These are phyloP conservation scores for Deuterostichococcus epilithicus DNA, from an alignment of 139 green algal species.

Conservation along the genomic window DNA sequence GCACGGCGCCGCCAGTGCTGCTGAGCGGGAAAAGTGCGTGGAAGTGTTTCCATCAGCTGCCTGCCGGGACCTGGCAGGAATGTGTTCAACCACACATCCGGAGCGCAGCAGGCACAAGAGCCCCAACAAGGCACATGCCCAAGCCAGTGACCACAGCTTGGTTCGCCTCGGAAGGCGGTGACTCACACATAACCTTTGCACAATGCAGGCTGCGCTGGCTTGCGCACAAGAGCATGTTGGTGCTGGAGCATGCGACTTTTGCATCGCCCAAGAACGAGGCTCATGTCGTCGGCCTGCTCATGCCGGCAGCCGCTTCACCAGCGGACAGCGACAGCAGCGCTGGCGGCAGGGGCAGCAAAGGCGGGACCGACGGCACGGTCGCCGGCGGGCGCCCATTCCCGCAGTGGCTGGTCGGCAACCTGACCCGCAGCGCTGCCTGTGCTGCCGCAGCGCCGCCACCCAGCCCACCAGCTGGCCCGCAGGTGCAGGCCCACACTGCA, in stretches of 20 bases:
- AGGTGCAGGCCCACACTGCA: too few species aligned
- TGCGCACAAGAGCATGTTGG: conserved; percentile 35
- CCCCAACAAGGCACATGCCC: too few species aligned
- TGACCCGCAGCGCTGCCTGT: not conserved
- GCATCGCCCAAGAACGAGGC: conserved; percentile 53
- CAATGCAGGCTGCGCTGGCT: conserved; percentile 22
- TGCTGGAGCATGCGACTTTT: conserved; percentile 72
- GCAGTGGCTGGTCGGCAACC: not conserved
- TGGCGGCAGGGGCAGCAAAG: not conserved
- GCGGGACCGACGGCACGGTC: not conserved
- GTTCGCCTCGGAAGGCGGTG: too few species aligned
- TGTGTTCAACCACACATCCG: too few species aligned
- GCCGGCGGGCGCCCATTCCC: not conserved
- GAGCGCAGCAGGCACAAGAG: too few species aligned
- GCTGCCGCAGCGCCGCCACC: too few species aligned
- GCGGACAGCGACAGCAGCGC: conserved; percentile 1
- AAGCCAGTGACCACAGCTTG: too few species aligned
- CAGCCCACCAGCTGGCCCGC: not conserved
- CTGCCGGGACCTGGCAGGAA: too few species aligned
- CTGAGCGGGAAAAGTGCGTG: conserved; percentile 18
- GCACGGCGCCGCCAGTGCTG: too few species aligned
- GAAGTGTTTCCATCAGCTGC: too few species aligned
- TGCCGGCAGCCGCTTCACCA: conserved; percentile 24
- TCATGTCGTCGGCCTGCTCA: conserved; percentile 24
- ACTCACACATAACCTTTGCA: not conserved